Evolutionary conservation across 2,329 filamentous ascomycete genomes (phyloP), one percentile per base, ranked within the genome.

Genomic region (Cytospora paraplurivora): DNA sequence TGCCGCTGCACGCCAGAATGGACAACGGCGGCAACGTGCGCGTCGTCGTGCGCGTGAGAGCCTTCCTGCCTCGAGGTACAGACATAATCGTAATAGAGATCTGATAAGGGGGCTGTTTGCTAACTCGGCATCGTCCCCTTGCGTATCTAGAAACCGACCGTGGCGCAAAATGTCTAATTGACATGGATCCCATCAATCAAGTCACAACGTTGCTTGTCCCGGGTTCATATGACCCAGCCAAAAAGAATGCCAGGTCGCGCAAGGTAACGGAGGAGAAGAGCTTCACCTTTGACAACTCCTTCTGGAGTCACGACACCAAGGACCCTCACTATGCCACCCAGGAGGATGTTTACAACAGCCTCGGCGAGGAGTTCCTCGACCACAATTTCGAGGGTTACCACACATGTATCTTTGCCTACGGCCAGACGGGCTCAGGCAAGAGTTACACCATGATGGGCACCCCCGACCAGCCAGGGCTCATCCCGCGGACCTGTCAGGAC

Each of bases 351-450:
- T 98, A 99, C 81, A 92, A 95, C 72, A 90, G 90, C 64, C 84
- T 99, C 32, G 95, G 95, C 62, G 93, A 97, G 75, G 95, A 98
- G 73, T 98, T 99, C 70, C 84, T 99, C 67, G 95, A 99, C 76
- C 95, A 99, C 83, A 99, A 99, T 79, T 99, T 99, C 72, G 93
- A 97, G 74, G 95, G 95, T 68, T 99, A 99, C 79, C 94, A 99
- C 77, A 99, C 95, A 0, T 99, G 95, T 76, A 99, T 99, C 70
- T 98, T 99, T 74, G 95, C 95, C 66, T 98, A 99, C 72, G 95
- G 95, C 12, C 95, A 99, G 80, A 99, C 95, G 0, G 95, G 95
- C 32, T 96, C 93, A 0, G 95, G 95, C 58, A 99, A 99, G 81
- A 96, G 92, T 74, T 99, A 98, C 78, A 97, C 95, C 50, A 99